These are phyloP conservation scores for Clathrospora elynae DNA, from an alignment of 2,329 filamentous ascomycete genomes.

Conservation along the genomic window DNA sequence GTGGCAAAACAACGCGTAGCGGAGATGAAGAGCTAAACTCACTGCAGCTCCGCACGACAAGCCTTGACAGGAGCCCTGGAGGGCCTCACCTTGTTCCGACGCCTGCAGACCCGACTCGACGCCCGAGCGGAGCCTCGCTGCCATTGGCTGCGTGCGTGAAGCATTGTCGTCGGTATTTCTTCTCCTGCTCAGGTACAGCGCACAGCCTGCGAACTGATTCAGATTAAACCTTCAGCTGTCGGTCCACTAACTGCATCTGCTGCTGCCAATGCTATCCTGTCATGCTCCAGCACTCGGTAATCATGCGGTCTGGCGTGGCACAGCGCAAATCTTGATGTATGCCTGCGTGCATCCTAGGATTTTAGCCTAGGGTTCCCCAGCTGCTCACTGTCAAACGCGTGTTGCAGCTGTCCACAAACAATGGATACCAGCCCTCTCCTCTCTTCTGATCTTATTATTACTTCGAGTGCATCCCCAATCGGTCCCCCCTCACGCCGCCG, in stretches of 20 bases:
- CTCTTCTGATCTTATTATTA: constrained; percentile 43
- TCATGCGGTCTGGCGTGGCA: constrained; percentile 32
- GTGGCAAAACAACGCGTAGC: constrained; percentile 47
- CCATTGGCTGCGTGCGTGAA: constrained; percentile 27
- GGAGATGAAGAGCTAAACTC: constrained; percentile 42
- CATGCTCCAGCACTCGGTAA: constrained; percentile 29
- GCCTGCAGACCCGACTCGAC: constrained; percentile 15
- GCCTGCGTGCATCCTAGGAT: constrained; percentile 40
- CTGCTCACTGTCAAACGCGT: constrained; percentile 42
- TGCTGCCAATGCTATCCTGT: constrained; percentile 28
- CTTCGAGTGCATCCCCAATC: constrained; percentile 38
- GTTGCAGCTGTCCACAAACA: constrained; percentile 43
- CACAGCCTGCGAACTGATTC: constrained; percentile 14
- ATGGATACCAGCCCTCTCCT: constrained; percentile 37
- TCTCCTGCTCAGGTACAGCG: constrained; percentile 21
- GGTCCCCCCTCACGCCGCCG: constrained; percentile 25
- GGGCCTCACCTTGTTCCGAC: constrained; percentile 32
- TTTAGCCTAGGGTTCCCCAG: constrained; percentile 29
- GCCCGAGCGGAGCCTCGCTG: constrained; percentile 14
- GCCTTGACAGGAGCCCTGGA: constrained; percentile 37
- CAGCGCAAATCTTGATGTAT: constrained; percentile 36
- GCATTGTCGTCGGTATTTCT: constrained; percentile 16
- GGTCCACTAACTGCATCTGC: constrained; percentile 30
- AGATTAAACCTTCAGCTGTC: constrained; percentile 17
- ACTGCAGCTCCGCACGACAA: constrained; percentile 31